Evolutionary conservation across 1,284 basidiomycete genomes (phyloP).

Genomic region (Lentinula novae-zelandiae): DNA sequence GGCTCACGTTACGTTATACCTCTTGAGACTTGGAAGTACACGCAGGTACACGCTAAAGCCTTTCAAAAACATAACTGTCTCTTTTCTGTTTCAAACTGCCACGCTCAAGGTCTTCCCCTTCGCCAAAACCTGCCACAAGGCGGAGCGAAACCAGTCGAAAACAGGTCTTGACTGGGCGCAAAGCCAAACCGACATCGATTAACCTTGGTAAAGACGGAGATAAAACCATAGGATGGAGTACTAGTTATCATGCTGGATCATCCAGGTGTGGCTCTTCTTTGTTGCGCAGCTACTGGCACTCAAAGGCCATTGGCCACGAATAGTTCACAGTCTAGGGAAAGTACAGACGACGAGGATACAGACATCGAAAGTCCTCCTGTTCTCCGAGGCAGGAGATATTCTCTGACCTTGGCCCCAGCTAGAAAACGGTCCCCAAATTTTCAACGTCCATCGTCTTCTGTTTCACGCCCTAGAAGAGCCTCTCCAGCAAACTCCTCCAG

Average conservation of each 20-base stretch:
- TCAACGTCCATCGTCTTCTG: not conserved
- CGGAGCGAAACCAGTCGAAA: constrained; percentile 40
- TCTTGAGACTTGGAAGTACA: not conserved
- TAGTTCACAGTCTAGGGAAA: constrained; percentile 43
- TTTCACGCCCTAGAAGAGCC: not conserved
- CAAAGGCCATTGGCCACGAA: not conserved
- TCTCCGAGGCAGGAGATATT: constrained; percentile 32
- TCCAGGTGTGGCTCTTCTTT: constrained; percentile 51
- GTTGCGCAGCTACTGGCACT: not conserved
- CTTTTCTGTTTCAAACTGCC: constrained; percentile 49
- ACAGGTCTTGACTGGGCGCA: constrained; percentile 29
- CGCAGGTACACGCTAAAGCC: not conserved
- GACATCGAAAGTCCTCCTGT: constrained; percentile 36
- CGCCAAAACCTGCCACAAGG: constrained; percentile 46
- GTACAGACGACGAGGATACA: constrained; percentile 48
- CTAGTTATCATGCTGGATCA: constrained; percentile 80
- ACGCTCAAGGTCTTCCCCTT: constrained; percentile 74
- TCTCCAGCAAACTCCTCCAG: constrained; percentile 25
- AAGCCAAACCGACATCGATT: constrained; percentile 30
- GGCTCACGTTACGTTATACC: not conserved
- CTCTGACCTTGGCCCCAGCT: not conserved
- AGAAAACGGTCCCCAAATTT: not conserved
- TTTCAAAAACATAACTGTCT: not conserved
- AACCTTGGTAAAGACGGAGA: constrained; percentile 1
- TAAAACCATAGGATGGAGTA: constrained; percentile 62